A percentile compares a stretch with the other conserved stretches of the same genome.
Evolutionary conservation across 2,329 filamentous ascomycete genomes (phyloP).

Genomic region (Pyricularia sp.): DNA sequence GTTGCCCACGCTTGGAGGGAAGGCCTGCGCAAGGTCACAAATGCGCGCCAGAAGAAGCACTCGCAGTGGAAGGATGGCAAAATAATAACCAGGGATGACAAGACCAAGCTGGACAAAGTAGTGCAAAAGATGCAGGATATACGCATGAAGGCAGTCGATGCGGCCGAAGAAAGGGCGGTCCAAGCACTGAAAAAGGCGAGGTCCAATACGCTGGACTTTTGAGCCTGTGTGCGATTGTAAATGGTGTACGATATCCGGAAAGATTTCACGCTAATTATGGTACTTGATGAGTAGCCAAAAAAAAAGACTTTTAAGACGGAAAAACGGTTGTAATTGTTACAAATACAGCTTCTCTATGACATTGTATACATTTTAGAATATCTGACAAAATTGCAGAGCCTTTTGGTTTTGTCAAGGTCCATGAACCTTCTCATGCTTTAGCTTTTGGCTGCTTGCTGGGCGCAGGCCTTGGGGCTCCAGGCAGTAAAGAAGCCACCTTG

Average conservation of each 20-base stretch:
- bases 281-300: not conserved
- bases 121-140: slow-evolving; percentile 44
- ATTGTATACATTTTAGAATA: not conserved
- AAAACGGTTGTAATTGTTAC: not conserved
- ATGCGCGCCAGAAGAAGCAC: slow-evolving; percentile 36
- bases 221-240: not conserved
- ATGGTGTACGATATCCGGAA: not conserved
- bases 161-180: slow-evolving; percentile 37
- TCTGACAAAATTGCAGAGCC: slow-evolving; percentile 5
- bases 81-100: slow-evolving; percentile 32
- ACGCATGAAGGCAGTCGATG: slow-evolving; percentile 40
- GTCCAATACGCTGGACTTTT: not conserved
- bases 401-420: not conserved
- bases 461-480: slow-evolving; percentile 6
- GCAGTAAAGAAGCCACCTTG: slow-evolving; percentile 20
- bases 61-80: slow-evolving; percentile 38
- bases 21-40: slow-evolving; percentile 26
- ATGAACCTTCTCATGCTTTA: not conserved
- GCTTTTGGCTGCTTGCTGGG: not conserved
- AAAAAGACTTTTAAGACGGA: not conserved
- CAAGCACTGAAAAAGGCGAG: slow-evolving; percentile 25
- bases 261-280: not conserved
- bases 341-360: not conserved
- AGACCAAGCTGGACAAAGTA: slow-evolving; percentile 30
- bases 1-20: slow-evolving; percentile 41